Conservation (phyloP, 148 eudicot species). For the Dysphania ambrosioides region DNA sequence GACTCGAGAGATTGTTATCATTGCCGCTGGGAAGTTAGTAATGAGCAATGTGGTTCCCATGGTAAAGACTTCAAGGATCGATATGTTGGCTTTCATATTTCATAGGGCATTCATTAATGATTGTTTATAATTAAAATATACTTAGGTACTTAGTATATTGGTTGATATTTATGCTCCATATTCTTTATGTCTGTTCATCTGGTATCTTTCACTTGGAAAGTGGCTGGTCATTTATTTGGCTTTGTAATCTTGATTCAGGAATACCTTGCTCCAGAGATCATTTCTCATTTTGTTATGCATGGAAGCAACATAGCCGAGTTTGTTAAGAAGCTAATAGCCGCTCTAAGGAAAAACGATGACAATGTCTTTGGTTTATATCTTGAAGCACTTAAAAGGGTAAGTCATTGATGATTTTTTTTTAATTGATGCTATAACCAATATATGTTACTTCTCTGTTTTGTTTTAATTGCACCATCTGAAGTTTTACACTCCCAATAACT, state of each 20-base stretch:
- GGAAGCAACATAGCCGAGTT: constrained; percentile 70
- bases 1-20: constrained; percentile 69
- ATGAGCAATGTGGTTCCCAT: constrained; percentile 61
- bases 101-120: neutral
- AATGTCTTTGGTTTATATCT: constrained; percentile 51
- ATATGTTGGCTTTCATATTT: neutral
- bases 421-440: neutral
- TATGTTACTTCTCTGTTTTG: too few species aligned
- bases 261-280: constrained; percentile 71
- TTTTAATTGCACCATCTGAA: too few species aligned
- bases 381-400: constrained; percentile 83
- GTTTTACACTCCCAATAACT: too few species aligned
- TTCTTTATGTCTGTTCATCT: neutral
- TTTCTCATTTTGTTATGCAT: constrained; percentile 78
- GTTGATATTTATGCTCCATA: neutral
- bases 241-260: constrained; percentile 50
- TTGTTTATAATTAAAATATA: constrained; percentile 5
- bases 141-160: neutral
- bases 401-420: neutral
- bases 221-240: neutral
- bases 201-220: constrained; percentile 6
- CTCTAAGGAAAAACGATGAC: constrained; percentile 63
- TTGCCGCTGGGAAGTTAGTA: constrained; percentile 75
- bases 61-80: constrained; percentile 36
- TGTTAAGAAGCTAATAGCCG: constrained; percentile 72